A percentile compares a stretch with the other conserved stretches of the same genome.
phyloP scores from a whole-genome alignment of 352 stramenopile species.

The Phytophthora macrochlamydospora region DNA sequence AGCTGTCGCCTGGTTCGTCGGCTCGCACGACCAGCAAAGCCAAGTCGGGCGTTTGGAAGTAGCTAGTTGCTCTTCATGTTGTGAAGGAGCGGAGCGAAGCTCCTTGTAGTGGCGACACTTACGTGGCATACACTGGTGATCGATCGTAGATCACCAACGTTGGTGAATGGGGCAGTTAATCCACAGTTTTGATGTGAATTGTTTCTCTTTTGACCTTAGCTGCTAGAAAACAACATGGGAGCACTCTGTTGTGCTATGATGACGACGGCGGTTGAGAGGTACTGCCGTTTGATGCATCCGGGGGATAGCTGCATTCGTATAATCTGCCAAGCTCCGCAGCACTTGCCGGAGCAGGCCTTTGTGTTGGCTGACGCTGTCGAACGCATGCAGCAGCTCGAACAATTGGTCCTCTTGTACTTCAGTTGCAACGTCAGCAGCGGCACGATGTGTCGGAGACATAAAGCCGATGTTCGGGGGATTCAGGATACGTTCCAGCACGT shows the following conservation, averaged over 20 bases:
- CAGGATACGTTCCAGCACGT: constrained; percentile 61
- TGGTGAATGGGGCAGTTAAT: constrained; percentile 1
- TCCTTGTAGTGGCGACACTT: constrained; percentile 17
- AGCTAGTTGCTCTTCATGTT: constrained; percentile 6
- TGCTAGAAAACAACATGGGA: neutral
- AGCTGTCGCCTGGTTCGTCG: constrained; percentile 4
- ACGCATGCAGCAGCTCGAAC: constrained; percentile 79
- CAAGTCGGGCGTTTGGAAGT: constrained; percentile 35
- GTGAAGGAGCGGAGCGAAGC: constrained; percentile 16
- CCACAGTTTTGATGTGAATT: neutral
- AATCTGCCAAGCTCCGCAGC: constrained; percentile 57
- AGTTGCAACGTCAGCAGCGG: constrained; percentile 33
- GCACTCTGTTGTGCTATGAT: constrained; percentile 11
- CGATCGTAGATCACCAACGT: constrained; percentile 36
- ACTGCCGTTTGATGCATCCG: constrained; percentile 9
- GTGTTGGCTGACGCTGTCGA: constrained; percentile 76
- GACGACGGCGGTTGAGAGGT: constrained; percentile 12
- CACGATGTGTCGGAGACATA: constrained; percentile 26
- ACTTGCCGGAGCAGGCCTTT: constrained; percentile 69
- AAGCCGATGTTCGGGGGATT: constrained; percentile 27
- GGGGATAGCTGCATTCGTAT: constrained; percentile 31
- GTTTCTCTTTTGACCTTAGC: too few species aligned
- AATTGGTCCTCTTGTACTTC: constrained; percentile 72
- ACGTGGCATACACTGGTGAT: constrained; percentile 20
- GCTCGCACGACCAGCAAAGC: constrained; percentile 19